These are phyloP conservation scores for Leucosporidium scottii DNA, from an alignment of 768 basidiomycete species.

Conservation along the genomic window DNA sequence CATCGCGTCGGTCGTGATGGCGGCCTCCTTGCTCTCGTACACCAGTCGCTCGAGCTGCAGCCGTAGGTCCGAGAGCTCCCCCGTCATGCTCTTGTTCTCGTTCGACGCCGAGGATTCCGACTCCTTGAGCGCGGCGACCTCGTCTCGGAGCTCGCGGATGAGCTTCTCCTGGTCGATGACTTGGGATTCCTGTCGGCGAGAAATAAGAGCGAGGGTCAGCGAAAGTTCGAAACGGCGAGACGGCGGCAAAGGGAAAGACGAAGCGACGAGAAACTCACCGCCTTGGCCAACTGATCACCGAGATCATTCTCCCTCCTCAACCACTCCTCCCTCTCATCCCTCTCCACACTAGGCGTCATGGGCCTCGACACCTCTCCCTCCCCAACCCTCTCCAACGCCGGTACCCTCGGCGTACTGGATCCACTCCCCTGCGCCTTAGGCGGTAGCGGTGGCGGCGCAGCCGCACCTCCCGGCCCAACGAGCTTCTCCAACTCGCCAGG, in stretches of 20 bases:
- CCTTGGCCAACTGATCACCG: conserved; percentile 84
- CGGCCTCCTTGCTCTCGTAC: conserved; percentile 91
- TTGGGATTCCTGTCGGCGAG: conserved; percentile 55
- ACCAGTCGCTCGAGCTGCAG: conserved; percentile 84
- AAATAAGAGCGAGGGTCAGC: not conserved
- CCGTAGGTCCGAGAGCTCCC: conserved; percentile 84
- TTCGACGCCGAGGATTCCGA: conserved; percentile 29
- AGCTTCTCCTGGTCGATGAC: conserved; percentile 74
- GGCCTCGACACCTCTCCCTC: conserved; percentile 70
- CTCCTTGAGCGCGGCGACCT: conserved; percentile 81
- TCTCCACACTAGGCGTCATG: conserved; percentile 85
- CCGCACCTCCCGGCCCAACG: conserved; percentile 46
- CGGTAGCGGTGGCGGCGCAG: conserved; percentile 54
- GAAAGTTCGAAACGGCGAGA: not conserved
- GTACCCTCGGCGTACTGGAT: conserved; percentile 59
- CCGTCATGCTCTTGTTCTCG: conserved; percentile 93
- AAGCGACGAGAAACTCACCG: conserved; percentile 37
- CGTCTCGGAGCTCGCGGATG: conserved; percentile 79
- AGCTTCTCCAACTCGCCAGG: conserved; percentile 39
- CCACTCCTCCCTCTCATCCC: conserved; percentile 97
- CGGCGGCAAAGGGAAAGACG: too few species aligned
- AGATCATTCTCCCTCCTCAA: conserved; percentile 92
- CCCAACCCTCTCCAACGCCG: conserved; percentile 62
- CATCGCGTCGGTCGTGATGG: conserved; percentile 86
- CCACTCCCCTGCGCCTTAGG: conserved; percentile 61